Base-by-base conservation (phyloP, 2,329 filamentous ascomycete genomes). In the Colletotrichum agaves region DNA sequence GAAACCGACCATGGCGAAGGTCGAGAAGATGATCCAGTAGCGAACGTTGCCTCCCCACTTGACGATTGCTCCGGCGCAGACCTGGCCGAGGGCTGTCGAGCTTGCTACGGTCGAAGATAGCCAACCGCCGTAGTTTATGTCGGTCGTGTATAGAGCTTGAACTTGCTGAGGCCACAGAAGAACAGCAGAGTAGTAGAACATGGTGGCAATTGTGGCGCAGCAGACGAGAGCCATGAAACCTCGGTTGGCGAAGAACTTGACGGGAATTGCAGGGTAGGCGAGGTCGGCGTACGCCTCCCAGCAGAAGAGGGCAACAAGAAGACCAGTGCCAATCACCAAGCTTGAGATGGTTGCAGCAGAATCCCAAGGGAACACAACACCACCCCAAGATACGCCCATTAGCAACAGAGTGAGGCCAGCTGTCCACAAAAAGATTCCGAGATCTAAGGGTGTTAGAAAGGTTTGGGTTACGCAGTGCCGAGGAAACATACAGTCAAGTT, bases 331-430 rank as follows among this genome's bases (percentile, higher is more conserved):
- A 19, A 80, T 70, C 2, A 80, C 64, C 15, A 83, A 75, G 6
- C 78, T 75, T 2, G 75, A 74, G 53, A 82, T 80, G 12, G 79
- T 78, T 2, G 77, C 75, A 1, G 77, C 77, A 0, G 79, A 79
- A n/a, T 74, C 78, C 81, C 81, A 83, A 2, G 80, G 76, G 69
- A 82, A 82, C 46, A 80, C 75, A 55, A 71, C 73, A 17, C 81
- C 81, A 19, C 81, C 81, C 74, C 80, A 84, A 23, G 80, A 82
- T 61, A 85, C 75, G 5, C 82, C 82, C 69, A 85, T 80, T 8
- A 85, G 74, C 61, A 84, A 79, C 0, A 84, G 74, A 5, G 79
- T 80, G 2, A 83, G 78, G 4, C 82, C 81, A 5, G 77, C 77
- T 8, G 79, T 80, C 75, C 80, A 84, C 43, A 85, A 75, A 70